Evolutionary conservation across 1,139 yeast species (phyloP).

Genomic region (Trichomonascaceae sp.): DNA sequence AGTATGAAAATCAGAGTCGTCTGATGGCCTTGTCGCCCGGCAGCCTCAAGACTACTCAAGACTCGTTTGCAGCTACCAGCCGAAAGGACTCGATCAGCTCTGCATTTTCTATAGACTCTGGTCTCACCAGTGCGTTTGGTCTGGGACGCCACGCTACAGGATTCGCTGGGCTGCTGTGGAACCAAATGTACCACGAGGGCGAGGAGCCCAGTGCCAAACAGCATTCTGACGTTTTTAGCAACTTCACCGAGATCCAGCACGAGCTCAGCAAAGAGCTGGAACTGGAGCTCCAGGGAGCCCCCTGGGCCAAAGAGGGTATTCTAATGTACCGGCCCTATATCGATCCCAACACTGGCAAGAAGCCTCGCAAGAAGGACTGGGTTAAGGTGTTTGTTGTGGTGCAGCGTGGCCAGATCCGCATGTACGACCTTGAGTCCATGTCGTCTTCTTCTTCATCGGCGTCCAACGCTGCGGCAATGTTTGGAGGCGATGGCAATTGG

Average conservation of each 20-base stretch:
- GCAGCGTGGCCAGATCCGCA: constrained; percentile 25
- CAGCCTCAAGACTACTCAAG: too few species aligned
- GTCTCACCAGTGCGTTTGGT: constrained; percentile 13
- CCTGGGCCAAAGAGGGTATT: constrained; percentile 65
- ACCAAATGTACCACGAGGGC: constrained; percentile 20
- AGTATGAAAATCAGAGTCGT: constrained; percentile 16
- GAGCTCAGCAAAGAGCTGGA: constrained; percentile 37
- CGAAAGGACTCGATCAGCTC: constrained; percentile 20
- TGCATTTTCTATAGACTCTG: constrained; percentile 18
- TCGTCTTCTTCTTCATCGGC: constrained; percentile 1
- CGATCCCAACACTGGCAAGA: constrained; percentile 20
- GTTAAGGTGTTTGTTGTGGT: constrained; percentile 23
- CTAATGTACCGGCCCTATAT: constrained; percentile 37
- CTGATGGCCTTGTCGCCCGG: constrained; percentile 10
- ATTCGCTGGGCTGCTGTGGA: constrained; percentile 24
- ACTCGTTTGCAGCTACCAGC: constrained; percentile 10
- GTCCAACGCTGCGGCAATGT: constrained; percentile 6
- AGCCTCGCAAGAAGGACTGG: constrained; percentile 22
- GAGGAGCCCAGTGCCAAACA: constrained; percentile 7
- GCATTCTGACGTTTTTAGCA: constrained; percentile 16
- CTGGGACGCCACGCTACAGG: constrained; percentile 23
- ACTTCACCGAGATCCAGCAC: constrained; percentile 18
- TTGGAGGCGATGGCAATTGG: constrained; percentile 55
- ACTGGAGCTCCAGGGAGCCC: constrained; percentile 57
- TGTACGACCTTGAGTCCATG: constrained; percentile 18